phyloP scores from a whole-genome alignment of 1,284 basidiomycete species.

The Ganoderma sinense region DNA sequence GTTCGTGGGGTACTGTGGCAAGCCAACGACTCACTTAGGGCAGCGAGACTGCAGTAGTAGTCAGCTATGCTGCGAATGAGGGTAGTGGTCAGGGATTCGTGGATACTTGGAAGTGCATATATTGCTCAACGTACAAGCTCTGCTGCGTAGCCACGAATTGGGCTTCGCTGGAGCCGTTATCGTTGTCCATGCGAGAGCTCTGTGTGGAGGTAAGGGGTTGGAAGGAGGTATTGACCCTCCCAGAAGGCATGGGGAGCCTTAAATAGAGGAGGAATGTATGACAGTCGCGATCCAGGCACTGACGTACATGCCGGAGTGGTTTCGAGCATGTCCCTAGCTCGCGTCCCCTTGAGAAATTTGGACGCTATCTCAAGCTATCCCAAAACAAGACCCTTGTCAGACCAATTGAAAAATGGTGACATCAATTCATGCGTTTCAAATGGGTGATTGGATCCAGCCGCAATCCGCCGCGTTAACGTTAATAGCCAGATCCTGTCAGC shows the following conservation, averaged over 20 bases:
- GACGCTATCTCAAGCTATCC: background rate
- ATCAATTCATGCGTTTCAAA: background rate
- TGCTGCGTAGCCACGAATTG: conserved; percentile 6
- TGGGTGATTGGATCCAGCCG: background rate
- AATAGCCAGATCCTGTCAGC: background rate
- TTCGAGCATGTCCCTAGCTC: background rate
- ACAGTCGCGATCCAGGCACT: background rate
- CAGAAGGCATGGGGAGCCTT: background rate
- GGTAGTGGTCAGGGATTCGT: background rate
- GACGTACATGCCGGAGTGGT: background rate
- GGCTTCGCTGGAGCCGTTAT: background rate
- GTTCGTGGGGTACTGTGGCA: background rate
- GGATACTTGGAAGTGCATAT: background rate
- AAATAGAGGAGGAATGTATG: background rate
- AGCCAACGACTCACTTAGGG: background rate
- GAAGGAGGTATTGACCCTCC: background rate
- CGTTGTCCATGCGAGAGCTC: background rate
- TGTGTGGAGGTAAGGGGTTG: background rate
- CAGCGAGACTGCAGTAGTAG: background rate
- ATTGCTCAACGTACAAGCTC: background rate
- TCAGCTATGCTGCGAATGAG: background rate
- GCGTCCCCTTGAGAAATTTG: background rate
- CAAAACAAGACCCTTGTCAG: background rate
- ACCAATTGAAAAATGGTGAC: background rate
- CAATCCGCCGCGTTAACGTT: background rate